phyloP scores from a whole-genome alignment of 257 asterid genomes.

The Paraleonurus japonicus region DNA sequence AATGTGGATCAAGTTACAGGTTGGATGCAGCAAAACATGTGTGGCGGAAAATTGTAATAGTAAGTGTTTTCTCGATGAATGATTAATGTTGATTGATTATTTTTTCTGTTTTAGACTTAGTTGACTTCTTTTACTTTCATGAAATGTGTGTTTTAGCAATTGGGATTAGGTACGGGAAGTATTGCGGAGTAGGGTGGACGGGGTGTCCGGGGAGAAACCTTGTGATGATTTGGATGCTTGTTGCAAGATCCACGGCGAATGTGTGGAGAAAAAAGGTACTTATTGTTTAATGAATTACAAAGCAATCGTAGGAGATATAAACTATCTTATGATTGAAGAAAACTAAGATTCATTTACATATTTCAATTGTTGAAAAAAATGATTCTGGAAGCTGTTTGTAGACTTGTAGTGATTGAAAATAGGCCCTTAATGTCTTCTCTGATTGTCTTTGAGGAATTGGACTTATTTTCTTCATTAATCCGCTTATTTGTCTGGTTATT shows the following conservation, averaged over 20 bases:
- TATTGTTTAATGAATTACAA: not conserved
- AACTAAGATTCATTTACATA: too few species aligned
- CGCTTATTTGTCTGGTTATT: not conserved
- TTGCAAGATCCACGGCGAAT: conserved; percentile 81
- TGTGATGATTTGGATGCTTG: conserved; percentile 95
- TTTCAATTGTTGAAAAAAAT: too few species aligned
- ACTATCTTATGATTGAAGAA: conserved; percentile 9
- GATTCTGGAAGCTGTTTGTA: too few species aligned
- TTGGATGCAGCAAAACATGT: conserved; percentile 65
- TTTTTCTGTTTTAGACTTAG: not conserved
- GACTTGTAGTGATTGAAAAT: too few species aligned
- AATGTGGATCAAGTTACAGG: conserved; percentile 32
- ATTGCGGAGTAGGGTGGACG: conserved; percentile 91
- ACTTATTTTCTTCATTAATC: not conserved
- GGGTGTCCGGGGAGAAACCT: conserved; percentile 93
- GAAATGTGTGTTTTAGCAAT: conserved; percentile 45
- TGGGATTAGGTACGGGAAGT: conserved; percentile 87
- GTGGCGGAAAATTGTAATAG: conserved; percentile 70
- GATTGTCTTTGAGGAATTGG: not conserved
- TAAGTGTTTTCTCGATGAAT: conserved; percentile 26
- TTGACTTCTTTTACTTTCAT: not conserved
- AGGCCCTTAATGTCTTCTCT: too few species aligned
- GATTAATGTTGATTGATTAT: not conserved
- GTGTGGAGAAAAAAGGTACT: conserved; percentile 75
- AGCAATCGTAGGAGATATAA: not conserved